A percentile compares a stretch with the other conserved stretches of the same genome.
These are phyloP conservation scores for Leptodermis oblonga DNA, from an alignment of 257 asterid genomes.

Conservation along the genomic window DNA sequence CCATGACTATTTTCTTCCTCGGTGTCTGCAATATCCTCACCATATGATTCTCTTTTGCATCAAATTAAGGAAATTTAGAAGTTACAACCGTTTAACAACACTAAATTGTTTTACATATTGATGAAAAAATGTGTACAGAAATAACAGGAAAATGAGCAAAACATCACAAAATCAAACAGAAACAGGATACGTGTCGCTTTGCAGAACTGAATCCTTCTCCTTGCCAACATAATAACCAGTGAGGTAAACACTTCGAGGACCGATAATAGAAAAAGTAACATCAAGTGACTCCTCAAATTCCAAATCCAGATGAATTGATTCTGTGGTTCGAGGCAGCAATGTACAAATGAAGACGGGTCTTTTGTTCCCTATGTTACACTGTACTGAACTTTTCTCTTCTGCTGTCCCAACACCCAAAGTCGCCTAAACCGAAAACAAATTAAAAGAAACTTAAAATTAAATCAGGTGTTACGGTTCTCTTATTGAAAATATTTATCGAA, in stretches of 20 bases:
- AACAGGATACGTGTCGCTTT: conserved; percentile 71
- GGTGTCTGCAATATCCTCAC: conserved; percentile 75
- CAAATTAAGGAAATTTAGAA: conserved; percentile 41
- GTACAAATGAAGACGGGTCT: conserved; percentile 65
- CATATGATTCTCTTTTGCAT: conserved; percentile 60
- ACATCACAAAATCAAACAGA: neutral
- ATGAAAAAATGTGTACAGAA: no score
- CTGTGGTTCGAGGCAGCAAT: conserved; percentile 52
- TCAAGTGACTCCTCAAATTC: conserved; percentile 85
- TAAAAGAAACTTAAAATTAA: conserved; percentile 3
- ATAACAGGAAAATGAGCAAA: neutral
- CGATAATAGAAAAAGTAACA: conserved; percentile 79
- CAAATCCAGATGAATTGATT: conserved; percentile 69
- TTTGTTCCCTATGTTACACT: conserved; percentile 75
- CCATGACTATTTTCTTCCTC: conserved; percentile 45
- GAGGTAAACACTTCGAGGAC: conserved; percentile 70
- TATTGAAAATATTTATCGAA: neutral
- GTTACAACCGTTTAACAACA: neutral
- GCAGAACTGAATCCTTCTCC: conserved; percentile 21
- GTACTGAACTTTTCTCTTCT: conserved; percentile 42
- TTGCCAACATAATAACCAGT: conserved; percentile 60
- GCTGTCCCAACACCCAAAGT: conserved; percentile 69
- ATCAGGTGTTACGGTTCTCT: neutral
- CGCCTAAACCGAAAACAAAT: conserved; percentile 43
- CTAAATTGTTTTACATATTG: neutral